Conservation (phyloP, 139 green algal genomes). For the Dunaliella sp. region DNA sequence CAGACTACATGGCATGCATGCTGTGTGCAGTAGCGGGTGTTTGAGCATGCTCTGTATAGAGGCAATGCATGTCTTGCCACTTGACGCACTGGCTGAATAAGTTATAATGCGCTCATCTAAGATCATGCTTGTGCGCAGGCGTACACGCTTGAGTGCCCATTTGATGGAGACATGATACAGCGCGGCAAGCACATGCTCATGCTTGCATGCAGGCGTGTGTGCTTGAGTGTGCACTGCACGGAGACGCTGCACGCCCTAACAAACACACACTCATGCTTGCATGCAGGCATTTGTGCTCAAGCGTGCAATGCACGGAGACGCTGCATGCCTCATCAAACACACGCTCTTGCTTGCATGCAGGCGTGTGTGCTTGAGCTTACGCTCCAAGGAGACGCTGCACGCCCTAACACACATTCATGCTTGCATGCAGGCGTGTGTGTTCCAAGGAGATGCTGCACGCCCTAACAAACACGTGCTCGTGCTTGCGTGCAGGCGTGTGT, state of each 20-base stretch:
- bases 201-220: not conserved
- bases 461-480: not conserved
- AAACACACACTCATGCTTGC: not conserved
- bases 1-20: no score
- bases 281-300: no score
- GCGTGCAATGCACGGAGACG: not conserved
- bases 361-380: no score
- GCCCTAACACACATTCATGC: not conserved
- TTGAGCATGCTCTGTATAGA: no score
- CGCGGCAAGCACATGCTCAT: not conserved
- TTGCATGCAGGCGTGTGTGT: not conserved
- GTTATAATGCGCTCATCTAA: no score
- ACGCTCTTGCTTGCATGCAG: no score
- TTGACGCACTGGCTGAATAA: not conserved
- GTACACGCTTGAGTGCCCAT: not conserved
- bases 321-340: not conserved
- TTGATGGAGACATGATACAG: not conserved
- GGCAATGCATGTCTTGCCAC: not conserved
- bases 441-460: not conserved
- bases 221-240: not conserved
- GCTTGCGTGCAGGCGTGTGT: not conserved
- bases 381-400: not conserved
- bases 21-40: no score
- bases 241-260: not conserved
- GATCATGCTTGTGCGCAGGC: not conserved